phyloP scores from a whole-genome alignment of 176 grass and related monocot genomes.

The Phoenix roebelenii region DNA sequence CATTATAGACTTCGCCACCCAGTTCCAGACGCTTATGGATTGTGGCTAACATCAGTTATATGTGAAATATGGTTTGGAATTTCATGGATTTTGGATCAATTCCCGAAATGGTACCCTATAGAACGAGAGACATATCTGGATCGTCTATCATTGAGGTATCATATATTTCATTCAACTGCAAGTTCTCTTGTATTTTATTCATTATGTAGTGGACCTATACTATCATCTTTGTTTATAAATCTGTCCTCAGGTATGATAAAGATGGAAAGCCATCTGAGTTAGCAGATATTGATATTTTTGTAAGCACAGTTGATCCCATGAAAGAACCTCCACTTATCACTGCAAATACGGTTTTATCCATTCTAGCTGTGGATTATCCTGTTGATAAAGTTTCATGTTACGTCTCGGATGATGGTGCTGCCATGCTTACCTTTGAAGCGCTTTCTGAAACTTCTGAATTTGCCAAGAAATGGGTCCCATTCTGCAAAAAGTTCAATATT shows the following conservation, averaged over 20 bases:
- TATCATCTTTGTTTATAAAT: neutral
- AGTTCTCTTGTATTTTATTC: too few species aligned
- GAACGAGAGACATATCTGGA: constrained; percentile 69
- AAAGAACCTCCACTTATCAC: constrained; percentile 64
- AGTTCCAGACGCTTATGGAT: constrained; percentile 54
- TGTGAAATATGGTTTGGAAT: constrained; percentile 48
- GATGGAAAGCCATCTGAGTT: constrained; percentile 49
- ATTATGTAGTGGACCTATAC: too few species aligned
- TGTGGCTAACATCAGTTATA: constrained; percentile 59
- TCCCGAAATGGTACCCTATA: constrained; percentile 47
- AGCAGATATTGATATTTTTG: constrained; percentile 40
- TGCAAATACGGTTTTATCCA: constrained; percentile 65
- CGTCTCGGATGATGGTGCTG: constrained; percentile 40
- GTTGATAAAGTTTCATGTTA: constrained; percentile 46
- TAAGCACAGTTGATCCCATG: constrained; percentile 36
- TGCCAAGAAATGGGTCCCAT: constrained; percentile 42
- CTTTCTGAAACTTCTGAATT: constrained; percentile 36
- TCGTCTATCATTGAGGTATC: constrained; percentile 56
- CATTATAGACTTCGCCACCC: constrained; percentile 61
- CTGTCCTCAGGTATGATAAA: constrained; percentile 42
- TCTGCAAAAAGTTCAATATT: constrained; percentile 46
- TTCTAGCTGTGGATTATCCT: constrained; percentile 62
- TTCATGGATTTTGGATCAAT: constrained; percentile 49
- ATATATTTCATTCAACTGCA: neutral
- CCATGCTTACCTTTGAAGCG: constrained; percentile 43